Evolutionary conservation across 768 basidiomycete species (phyloP).

Genomic region (Rhizopogon roseolus): DNA sequence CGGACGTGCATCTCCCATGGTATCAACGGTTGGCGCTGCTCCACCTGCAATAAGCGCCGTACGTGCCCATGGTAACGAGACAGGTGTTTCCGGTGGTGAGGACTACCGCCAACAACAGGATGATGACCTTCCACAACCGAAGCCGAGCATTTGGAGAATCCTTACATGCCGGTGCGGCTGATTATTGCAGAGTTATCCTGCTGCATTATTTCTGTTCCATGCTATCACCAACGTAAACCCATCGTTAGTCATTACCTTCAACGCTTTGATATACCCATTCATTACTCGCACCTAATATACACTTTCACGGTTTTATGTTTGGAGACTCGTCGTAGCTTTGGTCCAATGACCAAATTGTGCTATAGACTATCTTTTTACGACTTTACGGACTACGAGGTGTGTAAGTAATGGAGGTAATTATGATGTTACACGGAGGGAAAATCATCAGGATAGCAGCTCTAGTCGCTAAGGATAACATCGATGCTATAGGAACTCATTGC

Average conservation of each 20-base stretch:
- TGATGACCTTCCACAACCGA: slow-evolving; percentile 47
- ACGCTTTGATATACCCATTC: slow-evolving; percentile 33
- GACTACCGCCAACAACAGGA: slow-evolving; percentile 50
- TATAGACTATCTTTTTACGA: slow-evolving; percentile 18
- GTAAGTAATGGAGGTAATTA: slow-evolving; percentile 16
- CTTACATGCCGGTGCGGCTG: slow-evolving; percentile 77
- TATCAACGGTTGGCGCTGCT: slow-evolving; percentile 60
- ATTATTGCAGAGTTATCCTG: slow-evolving; percentile 12
- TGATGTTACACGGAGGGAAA: not conserved
- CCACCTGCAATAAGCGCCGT: slow-evolving; percentile 71
- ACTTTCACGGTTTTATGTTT: slow-evolving; percentile 22
- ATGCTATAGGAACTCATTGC: not conserved
- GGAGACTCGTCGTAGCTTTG: slow-evolving; percentile 19
- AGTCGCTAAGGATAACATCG: not conserved
- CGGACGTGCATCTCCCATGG: slow-evolving; percentile 81
- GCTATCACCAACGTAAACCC: slow-evolving; percentile 23
- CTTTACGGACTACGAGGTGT: slow-evolving; percentile 27
- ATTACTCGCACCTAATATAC: slow-evolving; percentile 33
- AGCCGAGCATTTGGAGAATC: slow-evolving; percentile 57
- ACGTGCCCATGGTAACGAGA: slow-evolving; percentile 65
- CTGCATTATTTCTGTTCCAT: slow-evolving; percentile 14
- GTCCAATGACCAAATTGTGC: slow-evolving; percentile 18
- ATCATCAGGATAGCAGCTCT: not conserved
- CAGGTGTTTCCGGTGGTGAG: slow-evolving; percentile 58
- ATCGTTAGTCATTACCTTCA: slow-evolving; percentile 32